Base-by-base conservation (phyloP, 163 green algal genomes). In the Prototheca wickerhamii region DNA sequence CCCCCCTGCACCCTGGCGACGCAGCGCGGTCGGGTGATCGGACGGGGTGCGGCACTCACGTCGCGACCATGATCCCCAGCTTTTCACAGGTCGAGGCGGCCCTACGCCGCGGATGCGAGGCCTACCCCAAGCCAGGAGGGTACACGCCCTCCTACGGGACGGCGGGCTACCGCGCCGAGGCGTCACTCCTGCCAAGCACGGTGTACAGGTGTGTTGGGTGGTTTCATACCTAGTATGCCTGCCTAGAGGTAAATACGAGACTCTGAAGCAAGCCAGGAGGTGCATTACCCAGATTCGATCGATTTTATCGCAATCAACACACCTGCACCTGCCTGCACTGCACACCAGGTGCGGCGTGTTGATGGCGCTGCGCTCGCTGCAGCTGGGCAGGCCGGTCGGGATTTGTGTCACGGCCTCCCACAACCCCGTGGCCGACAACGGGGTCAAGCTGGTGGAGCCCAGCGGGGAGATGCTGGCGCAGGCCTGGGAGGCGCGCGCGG, bases 391-490 rank as follows among this genome's bases (percentile, higher is more conserved):
- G 26, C 60, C 72, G 21, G 93, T 83, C 30, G 92, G 92, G 18
- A 63, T 98, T 21, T 89, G 96, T 76, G 84, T 99, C 57, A 99
- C 93, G 7, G 93, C 93, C 33, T 96, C 86, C 1, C 93, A 99
- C 80, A 99, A 99, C 71, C 90, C 90, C 4, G 86, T 76, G 8
- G 35, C 63, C 3, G 93, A 99, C 84, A 99, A 99, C 66, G 93
- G 93, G 26, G 86, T 98, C n/a, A 99, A 99, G 75, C 78, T 99
- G 51, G 81, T 95, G 2, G 92, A 96, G 21, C 83, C 84, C 0
- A 74, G 64, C 23, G 93, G 88, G 21, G 74, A 82, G 49, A 93
- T 93, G 84, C 71, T 94, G 37, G 52, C 55, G 26, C 67, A 82
- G 52, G 52, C 33, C 21, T 91, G 80, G 83, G 87, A 95, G 74